Conservation (phyloP, 1,139 yeast genomes). For the Taphrina deformans region DNA sequence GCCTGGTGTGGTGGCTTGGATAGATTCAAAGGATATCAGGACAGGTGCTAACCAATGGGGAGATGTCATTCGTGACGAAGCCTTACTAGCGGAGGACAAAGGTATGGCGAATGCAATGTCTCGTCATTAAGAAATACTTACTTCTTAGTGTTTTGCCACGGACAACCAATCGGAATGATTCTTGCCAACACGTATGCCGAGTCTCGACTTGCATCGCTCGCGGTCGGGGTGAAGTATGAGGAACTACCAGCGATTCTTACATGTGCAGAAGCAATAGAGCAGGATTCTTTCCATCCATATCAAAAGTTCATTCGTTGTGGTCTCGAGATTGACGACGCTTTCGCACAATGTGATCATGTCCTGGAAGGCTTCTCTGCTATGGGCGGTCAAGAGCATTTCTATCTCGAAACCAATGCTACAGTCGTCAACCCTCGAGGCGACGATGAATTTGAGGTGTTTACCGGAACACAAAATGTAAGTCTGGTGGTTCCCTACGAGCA, state of each 20-base stretch:
- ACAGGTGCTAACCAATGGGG: slow-evolving; percentile 50
- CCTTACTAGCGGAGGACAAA: slow-evolving; percentile 50
- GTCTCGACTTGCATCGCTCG: slow-evolving; percentile 51
- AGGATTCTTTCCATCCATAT: slow-evolving; percentile 47
- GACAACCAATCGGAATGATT: slow-evolving; percentile 52
- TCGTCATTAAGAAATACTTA: neutral
- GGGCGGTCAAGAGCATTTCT: slow-evolving; percentile 54
- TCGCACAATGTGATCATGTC: slow-evolving; percentile 45
- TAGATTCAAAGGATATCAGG: slow-evolving; percentile 49
- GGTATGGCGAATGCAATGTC: neutral
- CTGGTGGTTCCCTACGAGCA: neutral
- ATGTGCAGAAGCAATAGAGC: slow-evolving; percentile 50
- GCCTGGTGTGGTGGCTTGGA: slow-evolving; percentile 49
- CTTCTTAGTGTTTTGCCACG: slow-evolving; percentile 46
- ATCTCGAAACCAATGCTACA: slow-evolving; percentile 52
- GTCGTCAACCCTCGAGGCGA: slow-evolving; percentile 50
- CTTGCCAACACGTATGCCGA: slow-evolving; percentile 48
- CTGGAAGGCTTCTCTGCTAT: slow-evolving; percentile 49
- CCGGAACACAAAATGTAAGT: slow-evolving; percentile 48
- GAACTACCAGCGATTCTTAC: slow-evolving; percentile 48
- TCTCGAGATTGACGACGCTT: slow-evolving; percentile 50
- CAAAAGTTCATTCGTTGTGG: slow-evolving; percentile 43
- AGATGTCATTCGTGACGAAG: slow-evolving; percentile 48
- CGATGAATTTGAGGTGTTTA: slow-evolving; percentile 50
- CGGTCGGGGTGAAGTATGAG: slow-evolving; percentile 50